Percentiles rank a stretch among this genome's conserved stretches.
Conservation (phyloP, 768 basidiomycete genomes). For the Suillus placidus region DNA sequence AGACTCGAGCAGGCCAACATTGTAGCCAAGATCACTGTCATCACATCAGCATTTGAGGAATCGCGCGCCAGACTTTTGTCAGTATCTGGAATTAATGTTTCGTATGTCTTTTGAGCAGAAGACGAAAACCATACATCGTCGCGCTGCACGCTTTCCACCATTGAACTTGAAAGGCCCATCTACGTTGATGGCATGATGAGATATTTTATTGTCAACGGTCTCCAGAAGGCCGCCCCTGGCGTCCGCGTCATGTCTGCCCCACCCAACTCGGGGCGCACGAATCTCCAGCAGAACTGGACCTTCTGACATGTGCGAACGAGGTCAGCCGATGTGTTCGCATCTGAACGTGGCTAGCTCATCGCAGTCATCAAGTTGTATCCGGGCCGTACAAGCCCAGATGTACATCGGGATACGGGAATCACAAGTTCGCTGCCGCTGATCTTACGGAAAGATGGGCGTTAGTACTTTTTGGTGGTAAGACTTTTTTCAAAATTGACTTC, state of each 20-base stretch:
- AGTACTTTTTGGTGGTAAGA: slow-evolving; percentile 78
- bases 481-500: not conserved
- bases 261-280: slow-evolving; percentile 72
- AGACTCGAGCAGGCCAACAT: slow-evolving; percentile 26
- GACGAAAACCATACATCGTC: slow-evolving; percentile 62
- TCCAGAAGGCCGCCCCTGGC: slow-evolving; percentile 47
- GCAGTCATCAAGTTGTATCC: slow-evolving; percentile 57
- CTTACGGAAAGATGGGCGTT: slow-evolving; percentile 60
- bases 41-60: slow-evolving; percentile 80
- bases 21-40: slow-evolving; percentile 52
- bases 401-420: slow-evolving; percentile 79
- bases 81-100: slow-evolving; percentile 49
- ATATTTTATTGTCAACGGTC: slow-evolving; percentile 66
- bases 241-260: slow-evolving; percentile 52
- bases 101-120: slow-evolving; percentile 66
- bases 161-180: slow-evolving; percentile 36
- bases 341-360: slow-evolving; percentile 8
- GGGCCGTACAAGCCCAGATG: slow-evolving; percentile 61
- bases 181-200: slow-evolving; percentile 64
- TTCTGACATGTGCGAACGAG: slow-evolving; percentile 81
- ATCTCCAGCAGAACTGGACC: slow-evolving; percentile 64
- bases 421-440: slow-evolving; percentile 58
- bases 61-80: slow-evolving; percentile 64
- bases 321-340: slow-evolving; percentile 38
- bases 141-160: slow-evolving; percentile 35